Evolutionary conservation across 2,329 filamentous ascomycete genomes (phyloP).

Genomic region (Plenodomus biglobosus): DNA sequence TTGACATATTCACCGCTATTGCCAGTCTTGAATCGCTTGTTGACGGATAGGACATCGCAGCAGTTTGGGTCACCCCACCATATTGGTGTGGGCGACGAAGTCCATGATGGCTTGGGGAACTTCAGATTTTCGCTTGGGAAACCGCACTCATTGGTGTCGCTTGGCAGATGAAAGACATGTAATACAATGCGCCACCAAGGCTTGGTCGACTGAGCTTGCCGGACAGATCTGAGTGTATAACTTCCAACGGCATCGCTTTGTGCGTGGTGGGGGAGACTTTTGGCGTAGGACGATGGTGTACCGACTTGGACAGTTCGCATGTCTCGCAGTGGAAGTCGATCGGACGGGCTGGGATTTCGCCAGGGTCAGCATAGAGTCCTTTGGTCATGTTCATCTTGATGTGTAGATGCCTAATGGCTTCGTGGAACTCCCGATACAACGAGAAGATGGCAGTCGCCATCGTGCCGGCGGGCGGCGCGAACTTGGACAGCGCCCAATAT

Average conservation of each 20-base stretch:
- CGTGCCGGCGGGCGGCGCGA: too few relatives aligned
- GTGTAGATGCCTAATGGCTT: neutral
- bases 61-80: neutral
- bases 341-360: conserved; percentile 1
- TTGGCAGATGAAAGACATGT: conserved; percentile 8
- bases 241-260: conserved; percentile 1
- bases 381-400: neutral
- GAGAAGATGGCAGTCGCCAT: neutral
- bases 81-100: conserved; percentile 4
- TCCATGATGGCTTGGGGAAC: conserved; percentile 3
- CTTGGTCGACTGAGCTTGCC: conserved; percentile 2
- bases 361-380: neutral
- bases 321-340: conserved; percentile 1
- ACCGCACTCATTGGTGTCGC: conserved; percentile 1
- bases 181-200: conserved; percentile 4
- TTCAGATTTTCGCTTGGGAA: conserved; percentile 8
- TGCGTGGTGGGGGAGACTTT: too few relatives aligned
- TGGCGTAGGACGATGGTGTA: neutral
- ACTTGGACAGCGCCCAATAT: too few relatives aligned
- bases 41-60: neutral
- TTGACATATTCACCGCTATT: conserved; percentile 7
- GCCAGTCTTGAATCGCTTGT: conserved; percentile 1
- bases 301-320: conserved; percentile 3
- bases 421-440: conserved; percentile 5
- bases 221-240: conserved; percentile 6